Percentiles rank a stretch among this genome's conserved stretches.
These are phyloP conservation scores for Serendipita sp. DNA, from an alignment of 768 basidiomycete genomes.

Conservation along the genomic window DNA sequence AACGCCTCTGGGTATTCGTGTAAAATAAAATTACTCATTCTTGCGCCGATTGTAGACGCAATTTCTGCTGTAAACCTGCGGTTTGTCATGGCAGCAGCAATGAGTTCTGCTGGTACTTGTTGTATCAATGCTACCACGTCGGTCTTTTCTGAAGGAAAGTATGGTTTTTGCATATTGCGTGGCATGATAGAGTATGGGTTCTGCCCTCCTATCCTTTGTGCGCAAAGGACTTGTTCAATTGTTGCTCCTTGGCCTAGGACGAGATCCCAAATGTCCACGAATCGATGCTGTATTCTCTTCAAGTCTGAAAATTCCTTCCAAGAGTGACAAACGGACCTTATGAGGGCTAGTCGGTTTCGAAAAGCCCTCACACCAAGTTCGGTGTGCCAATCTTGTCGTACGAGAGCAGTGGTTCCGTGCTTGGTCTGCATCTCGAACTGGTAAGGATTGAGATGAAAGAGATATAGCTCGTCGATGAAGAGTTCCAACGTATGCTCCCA, in stretches of 20 bases:
- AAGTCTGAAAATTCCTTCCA: neutral
- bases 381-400: neutral
- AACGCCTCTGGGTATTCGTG: neutral
- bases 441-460: neutral
- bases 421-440: no score
- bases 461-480: neutral
- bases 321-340: neutral
- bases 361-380: neutral
- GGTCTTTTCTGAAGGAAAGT: neutral
- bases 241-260: neutral
- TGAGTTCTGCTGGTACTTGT: neutral
- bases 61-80: neutral
- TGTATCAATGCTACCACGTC: neutral
- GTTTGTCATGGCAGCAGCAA: neutral
- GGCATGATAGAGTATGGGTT: neutral
- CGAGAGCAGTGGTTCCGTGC: neutral
- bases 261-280: neutral
- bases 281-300: neutral
- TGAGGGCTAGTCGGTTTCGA: neutral
- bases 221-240: neutral
- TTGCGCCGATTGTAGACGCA: neutral
- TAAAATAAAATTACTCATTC: neutral
- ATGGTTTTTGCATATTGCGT: neutral
- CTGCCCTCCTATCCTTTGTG: neutral
- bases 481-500: neutral